These are phyloP conservation scores for Claviceps fusiformis DNA, from an alignment of 2,329 filamentous ascomycete genomes.

Conservation along the genomic window DNA sequence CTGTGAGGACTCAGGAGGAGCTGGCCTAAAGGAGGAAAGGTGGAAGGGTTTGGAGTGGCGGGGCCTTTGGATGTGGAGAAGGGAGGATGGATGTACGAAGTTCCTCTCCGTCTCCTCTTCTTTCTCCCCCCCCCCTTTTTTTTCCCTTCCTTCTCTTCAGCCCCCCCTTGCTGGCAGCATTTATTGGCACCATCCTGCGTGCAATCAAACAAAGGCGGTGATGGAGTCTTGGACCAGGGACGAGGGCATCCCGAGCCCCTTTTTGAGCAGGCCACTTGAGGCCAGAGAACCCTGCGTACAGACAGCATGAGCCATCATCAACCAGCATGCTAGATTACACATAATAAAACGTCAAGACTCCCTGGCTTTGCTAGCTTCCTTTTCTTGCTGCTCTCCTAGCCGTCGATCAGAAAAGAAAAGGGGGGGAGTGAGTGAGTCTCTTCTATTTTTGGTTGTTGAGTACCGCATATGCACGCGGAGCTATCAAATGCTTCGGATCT, in stretches of 20 bases:
- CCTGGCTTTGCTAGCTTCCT: background rate
- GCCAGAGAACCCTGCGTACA: background rate
- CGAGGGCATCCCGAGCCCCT: background rate
- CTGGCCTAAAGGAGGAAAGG: conserved; percentile 1
- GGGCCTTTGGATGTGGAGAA: conserved; percentile 17
- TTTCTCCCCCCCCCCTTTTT: background rate
- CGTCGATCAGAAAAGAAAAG: too few species aligned
- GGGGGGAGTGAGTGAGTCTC: too few species aligned
- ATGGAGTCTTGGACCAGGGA: background rate
- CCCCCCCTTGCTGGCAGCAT: background rate
- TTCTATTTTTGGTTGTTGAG: too few species aligned
- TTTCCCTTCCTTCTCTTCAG: background rate
- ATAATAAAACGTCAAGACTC: background rate
- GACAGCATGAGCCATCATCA: background rate
- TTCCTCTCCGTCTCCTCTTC: background rate
- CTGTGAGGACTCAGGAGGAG: conserved; percentile 1
- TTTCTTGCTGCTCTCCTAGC: background rate
- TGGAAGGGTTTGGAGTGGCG: conserved; percentile 16
- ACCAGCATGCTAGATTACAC: background rate
- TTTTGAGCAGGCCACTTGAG: background rate
- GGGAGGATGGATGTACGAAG: background rate
- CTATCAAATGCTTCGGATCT: background rate
- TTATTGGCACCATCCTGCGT: background rate
- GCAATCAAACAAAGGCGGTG: conserved; percentile 1
- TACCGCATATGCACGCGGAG: too few species aligned